A percentile compares a stretch with the other conserved stretches of the same genome.
These are phyloP conservation scores for Sisymbrium irio DNA, from an alignment of 345 rosid species.

Conservation along the genomic window DNA sequence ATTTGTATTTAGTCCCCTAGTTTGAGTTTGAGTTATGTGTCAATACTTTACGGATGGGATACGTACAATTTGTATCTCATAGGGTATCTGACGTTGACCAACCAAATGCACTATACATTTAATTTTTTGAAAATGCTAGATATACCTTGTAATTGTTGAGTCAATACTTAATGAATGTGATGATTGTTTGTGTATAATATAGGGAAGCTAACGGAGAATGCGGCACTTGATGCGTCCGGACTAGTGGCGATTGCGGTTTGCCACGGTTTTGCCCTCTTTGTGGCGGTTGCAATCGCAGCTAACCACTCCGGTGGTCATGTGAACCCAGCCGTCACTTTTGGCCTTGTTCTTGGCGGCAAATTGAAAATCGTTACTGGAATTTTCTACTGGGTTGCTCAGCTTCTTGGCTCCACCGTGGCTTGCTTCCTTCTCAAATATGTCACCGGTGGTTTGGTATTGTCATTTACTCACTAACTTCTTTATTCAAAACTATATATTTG, in stretches of 20 bases:
- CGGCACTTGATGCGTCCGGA: slow-evolving; percentile 77
- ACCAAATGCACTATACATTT: too few species aligned
- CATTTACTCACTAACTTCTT: background rate
- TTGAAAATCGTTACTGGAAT: slow-evolving; percentile 67
- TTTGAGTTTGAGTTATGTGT: background rate
- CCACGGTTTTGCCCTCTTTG: slow-evolving; percentile 84
- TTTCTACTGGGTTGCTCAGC: slow-evolving; percentile 88
- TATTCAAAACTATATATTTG: background rate
- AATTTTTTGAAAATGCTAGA: too few species aligned
- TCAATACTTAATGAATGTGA: background rate
- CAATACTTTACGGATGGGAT: background rate
- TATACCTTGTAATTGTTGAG: too few species aligned
- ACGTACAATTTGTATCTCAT: too few species aligned
- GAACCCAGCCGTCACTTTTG: slow-evolving; percentile 90
- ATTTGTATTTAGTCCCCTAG: too few species aligned
- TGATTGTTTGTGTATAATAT: background rate
- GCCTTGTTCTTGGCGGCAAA: slow-evolving; percentile 80
- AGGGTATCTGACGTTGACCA: too few species aligned
- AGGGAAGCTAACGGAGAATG: slow-evolving; percentile 70
- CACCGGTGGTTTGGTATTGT: slow-evolving; percentile 82
- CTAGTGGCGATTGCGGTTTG: slow-evolving; percentile 73
- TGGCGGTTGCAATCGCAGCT: slow-evolving; percentile 74
- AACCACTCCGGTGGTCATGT: slow-evolving; percentile 94
- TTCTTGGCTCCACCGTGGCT: slow-evolving; percentile 74
- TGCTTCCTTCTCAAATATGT: slow-evolving; percentile 65